Conservation (phyloP, 2,329 filamentous ascomycete species). For the Fusarium zealandicum region DNA sequence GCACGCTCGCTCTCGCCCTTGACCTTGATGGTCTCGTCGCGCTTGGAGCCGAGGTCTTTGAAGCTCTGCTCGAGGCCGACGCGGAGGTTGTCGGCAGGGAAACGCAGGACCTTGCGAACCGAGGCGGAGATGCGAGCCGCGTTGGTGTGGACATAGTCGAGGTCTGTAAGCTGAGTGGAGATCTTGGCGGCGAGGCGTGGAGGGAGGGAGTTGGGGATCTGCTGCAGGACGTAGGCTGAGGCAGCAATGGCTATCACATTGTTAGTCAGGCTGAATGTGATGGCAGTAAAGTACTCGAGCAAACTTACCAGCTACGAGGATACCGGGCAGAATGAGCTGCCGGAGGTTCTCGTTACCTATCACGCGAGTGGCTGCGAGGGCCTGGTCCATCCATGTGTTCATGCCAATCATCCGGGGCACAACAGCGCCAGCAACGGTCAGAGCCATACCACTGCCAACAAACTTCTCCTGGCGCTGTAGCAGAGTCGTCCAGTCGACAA, state of each 20-base stretch:
- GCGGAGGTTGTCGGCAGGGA: slow-evolving; percentile 85
- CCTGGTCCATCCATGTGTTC: slow-evolving; percentile 88
- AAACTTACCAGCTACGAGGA: slow-evolving; percentile 78
- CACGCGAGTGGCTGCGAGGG: slow-evolving; percentile 79
- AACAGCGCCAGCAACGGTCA: slow-evolving; percentile 88
- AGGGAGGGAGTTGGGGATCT: slow-evolving; percentile 89
- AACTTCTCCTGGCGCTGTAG: slow-evolving; percentile 94
- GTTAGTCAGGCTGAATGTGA: slow-evolving; percentile 8
- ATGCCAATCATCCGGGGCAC: slow-evolving; percentile 83
- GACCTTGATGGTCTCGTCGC: slow-evolving; percentile 83
- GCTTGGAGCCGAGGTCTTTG: slow-evolving; percentile 79
- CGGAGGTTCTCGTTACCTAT: slow-evolving; percentile 83
- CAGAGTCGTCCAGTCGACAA: slow-evolving; percentile 85
- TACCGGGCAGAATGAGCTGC: slow-evolving; percentile 79
- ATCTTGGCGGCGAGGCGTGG: slow-evolving; percentile 87
- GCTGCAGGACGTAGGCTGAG: slow-evolving; percentile 80
- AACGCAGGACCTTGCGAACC: slow-evolving; percentile 86
- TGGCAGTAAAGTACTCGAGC: not conserved
- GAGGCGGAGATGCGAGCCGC: slow-evolving; percentile 82
- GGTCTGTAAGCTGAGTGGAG: slow-evolving; percentile 75
- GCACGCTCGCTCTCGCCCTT: slow-evolving; percentile 86
- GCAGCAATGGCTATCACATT: slow-evolving; percentile 70
- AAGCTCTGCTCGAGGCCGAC: slow-evolving; percentile 84
- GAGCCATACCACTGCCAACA: slow-evolving; percentile 90
- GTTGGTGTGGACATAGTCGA: slow-evolving; percentile 95